Evolutionary conservation across 257 asterid species (phyloP).

Genomic region (Datura wrightii): DNA sequence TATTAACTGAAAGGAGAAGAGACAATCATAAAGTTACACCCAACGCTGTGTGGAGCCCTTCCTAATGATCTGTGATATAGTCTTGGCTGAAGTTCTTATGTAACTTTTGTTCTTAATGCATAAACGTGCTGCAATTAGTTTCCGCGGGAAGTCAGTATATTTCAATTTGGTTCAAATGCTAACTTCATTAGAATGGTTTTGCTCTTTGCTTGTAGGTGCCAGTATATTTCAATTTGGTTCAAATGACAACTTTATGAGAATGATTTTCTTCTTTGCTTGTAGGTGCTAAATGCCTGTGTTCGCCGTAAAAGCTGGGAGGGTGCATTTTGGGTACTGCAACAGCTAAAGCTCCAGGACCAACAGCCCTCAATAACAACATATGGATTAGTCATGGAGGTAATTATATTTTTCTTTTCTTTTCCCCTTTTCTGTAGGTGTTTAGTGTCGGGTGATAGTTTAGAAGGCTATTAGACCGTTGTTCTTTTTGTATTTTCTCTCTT

Average conservation of each 20-base stretch:
- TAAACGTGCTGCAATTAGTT: not conserved
- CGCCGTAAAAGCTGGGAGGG: constrained; percentile 91
- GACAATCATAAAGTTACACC: not conserved
- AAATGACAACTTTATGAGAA: constrained; percentile 4
- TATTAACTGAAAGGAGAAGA: not conserved
- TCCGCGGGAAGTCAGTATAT: not conserved
- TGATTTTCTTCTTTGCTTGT: constrained; percentile 31
- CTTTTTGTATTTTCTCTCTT: constrained; percentile 4
- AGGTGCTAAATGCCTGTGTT: constrained; percentile 95
- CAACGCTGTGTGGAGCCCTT: not conserved
- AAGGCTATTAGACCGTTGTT: not conserved
- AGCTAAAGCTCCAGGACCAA: constrained; percentile 61
- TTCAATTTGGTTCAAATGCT: not conserved
- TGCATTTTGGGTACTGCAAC: constrained; percentile 97
- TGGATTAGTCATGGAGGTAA: constrained; percentile 97
- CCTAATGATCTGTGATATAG: not conserved
- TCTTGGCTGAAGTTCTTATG: not conserved
- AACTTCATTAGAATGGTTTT: not conserved
- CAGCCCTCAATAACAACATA: constrained; percentile 80
- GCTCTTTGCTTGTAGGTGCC: constrained; percentile 10
- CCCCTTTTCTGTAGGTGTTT: not conserved
- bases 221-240: not conserved
- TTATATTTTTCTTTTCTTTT: constrained; percentile 6
- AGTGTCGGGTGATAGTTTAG: not conserved
- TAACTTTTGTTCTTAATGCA: constrained; percentile 16